A percentile compares a stretch with the other conserved stretches of the same genome.
phyloP scores from a whole-genome alignment of 352 stramenopile genomes.

The Blastocystis sp. region DNA sequence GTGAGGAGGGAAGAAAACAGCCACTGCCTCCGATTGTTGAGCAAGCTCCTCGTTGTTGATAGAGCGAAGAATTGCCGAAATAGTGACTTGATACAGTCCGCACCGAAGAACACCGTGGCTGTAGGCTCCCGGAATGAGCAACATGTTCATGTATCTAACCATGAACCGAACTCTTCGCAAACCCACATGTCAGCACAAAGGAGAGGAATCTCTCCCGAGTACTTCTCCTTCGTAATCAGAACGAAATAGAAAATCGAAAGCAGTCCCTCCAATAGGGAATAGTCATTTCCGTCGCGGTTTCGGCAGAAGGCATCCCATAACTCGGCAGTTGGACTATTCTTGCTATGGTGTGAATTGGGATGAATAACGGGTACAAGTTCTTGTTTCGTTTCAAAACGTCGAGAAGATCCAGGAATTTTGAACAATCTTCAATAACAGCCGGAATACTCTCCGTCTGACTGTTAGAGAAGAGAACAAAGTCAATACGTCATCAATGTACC shows the following conservation, averaged over 20 bases:
- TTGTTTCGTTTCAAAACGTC: background rate
- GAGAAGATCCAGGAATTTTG: background rate
- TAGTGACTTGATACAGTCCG: constrained; percentile 7
- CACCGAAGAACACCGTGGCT: constrained; percentile 30
- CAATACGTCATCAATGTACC: constrained; percentile 44
- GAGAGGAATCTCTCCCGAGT: constrained; percentile 30
- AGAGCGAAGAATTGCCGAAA: constrained; percentile 19
- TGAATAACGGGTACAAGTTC: background rate
- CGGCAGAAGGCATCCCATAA: constrained; percentile 15
- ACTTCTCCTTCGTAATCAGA: constrained; percentile 49
- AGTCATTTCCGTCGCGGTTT: background rate
- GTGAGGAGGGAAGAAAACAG: background rate
- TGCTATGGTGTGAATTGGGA: background rate
- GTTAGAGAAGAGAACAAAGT: background rate
- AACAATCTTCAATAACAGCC: constrained; percentile 21
- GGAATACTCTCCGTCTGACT: constrained; percentile 2
- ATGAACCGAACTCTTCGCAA: background rate
- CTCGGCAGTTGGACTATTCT: background rate
- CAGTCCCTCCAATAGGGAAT: constrained; percentile 12
- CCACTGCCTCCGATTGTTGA: background rate
- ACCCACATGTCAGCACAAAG: constrained; percentile 15
- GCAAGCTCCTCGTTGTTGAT: constrained; percentile 47
- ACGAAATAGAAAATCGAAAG: constrained; percentile 36
- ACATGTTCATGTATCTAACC: constrained; percentile 20
- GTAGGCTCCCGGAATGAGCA: constrained; percentile 31